Conservation (phyloP, 208 protist genomes). For the Leishmania arabica region DNA sequence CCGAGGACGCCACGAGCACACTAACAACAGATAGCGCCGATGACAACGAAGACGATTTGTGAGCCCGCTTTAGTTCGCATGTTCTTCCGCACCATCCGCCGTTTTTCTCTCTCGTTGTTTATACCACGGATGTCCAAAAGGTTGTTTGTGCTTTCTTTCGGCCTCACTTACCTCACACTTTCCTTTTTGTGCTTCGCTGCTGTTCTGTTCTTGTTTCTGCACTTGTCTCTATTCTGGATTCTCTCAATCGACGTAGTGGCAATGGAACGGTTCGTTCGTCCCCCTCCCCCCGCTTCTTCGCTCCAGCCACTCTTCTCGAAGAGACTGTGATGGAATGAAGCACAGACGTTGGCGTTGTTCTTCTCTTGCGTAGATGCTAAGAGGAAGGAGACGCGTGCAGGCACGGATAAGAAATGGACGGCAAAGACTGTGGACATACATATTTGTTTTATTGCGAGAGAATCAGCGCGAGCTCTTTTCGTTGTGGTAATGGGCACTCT, state of each 20-base stretch:
- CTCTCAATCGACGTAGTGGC: not conserved
- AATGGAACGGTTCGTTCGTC: not conserved
- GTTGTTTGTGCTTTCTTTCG: not conserved
- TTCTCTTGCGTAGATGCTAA: not conserved
- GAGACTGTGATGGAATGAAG: not conserved
- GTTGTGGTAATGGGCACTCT: not conserved
- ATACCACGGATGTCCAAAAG: not conserved
- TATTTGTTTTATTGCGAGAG: not conserved
- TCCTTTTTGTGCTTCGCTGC: not conserved
- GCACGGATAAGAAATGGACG: too few relatives aligned
- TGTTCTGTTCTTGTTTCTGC: not conserved
- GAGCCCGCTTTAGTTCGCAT: not conserved
- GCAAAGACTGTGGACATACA: not conserved
- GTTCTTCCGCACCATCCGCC: not conserved
- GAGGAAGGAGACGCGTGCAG: not conserved
- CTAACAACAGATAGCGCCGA: not conserved
- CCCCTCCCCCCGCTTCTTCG: not conserved
- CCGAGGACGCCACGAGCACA: conserved; percentile 8
- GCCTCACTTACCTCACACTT: not conserved
- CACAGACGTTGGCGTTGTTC: not conserved
- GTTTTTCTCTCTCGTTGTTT: not conserved
- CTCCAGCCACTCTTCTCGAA: conserved; percentile 3
- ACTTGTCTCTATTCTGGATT: not conserved
- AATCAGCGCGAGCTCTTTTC: not conserved
- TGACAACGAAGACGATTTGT: conserved; percentile 1